These are phyloP conservation scores for Sporobolus alterniflorus DNA, from an alignment of 202 grass and related monocot genomes.

Conservation along the genomic window DNA sequence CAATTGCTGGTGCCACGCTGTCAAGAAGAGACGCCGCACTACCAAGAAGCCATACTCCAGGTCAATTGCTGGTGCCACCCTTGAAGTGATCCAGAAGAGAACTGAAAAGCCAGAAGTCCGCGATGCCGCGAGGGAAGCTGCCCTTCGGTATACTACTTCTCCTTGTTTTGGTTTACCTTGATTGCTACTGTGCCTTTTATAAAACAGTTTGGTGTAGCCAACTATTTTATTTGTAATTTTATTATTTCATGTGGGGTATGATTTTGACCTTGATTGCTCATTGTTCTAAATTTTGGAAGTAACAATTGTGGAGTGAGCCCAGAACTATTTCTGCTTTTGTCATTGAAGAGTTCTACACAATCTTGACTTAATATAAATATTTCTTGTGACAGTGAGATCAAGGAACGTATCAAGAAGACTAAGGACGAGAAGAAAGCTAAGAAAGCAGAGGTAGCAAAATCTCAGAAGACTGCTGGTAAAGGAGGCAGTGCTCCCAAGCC, in stretches of 20 bases:
- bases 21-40: conserved; percentile 60
- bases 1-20: conserved; percentile 65
- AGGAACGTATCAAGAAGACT: conserved; percentile 73
- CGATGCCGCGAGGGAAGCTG: conserved; percentile 70
- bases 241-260: background rate
- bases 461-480: conserved; percentile 38
- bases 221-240: background rate
- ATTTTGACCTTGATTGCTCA: background rate
- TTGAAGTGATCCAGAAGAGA: conserved; percentile 76
- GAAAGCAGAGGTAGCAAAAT: conserved; percentile 52
- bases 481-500: conserved; percentile 29
- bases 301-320: background rate
- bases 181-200: background rate
- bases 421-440: conserved; percentile 80
- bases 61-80: conserved; percentile 70
- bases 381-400: conserved; percentile 58
- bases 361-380: background rate
- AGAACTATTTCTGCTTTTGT: background rate
- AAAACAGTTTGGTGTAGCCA: background rate
- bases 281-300: background rate
- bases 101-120: conserved; percentile 63
- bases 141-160: conserved; percentile 55
- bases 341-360: background rate
- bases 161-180: background rate
- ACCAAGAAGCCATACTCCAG: conserved; percentile 67